phyloP scores from a whole-genome alignment of 208 protist species.

The Trypanosoma melophagium region DNA sequence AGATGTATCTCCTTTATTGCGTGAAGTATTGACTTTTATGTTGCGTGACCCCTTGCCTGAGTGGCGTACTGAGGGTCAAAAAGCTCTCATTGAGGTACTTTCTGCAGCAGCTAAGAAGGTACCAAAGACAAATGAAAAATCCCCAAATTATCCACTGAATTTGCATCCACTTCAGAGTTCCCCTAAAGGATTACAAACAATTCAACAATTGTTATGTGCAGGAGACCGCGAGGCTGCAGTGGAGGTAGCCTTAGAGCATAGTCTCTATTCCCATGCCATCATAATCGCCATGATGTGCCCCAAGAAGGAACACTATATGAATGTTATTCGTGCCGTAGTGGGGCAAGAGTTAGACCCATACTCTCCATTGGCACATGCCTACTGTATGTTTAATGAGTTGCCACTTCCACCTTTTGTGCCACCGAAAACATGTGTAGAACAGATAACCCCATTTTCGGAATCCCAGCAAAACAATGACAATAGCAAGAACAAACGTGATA shows the following conservation, averaged over 20 bases:
- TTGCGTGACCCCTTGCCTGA: slow-evolving; percentile 44
- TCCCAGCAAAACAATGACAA: slow-evolving; percentile 2
- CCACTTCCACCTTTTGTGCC: slow-evolving; percentile 53
- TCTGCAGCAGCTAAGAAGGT: slow-evolving; percentile 22
- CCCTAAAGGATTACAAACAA: slow-evolving; percentile 31
- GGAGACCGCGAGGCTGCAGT: slow-evolving; percentile 72
- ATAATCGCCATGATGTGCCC: slow-evolving; percentile 87
- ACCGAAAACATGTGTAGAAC: not conserved
- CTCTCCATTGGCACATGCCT: slow-evolving; percentile 79
- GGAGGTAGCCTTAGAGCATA: slow-evolving; percentile 46
- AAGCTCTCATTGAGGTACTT: slow-evolving; percentile 48
- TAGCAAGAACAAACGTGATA: no score
- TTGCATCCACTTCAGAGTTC: not conserved
- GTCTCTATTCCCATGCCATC: slow-evolving; percentile 71
- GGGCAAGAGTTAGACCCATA: slow-evolving; percentile 44
- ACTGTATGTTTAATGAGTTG: slow-evolving; percentile 81
- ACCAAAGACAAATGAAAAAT: not conserved
- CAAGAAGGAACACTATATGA: slow-evolving; percentile 70
- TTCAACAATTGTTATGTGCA: slow-evolving; percentile 60
- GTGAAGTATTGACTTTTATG: slow-evolving; percentile 40
- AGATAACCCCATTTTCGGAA: not conserved
- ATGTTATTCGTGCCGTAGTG: slow-evolving; percentile 58
- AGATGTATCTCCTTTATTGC: slow-evolving; percentile 25
- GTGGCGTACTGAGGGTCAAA: slow-evolving; percentile 52
- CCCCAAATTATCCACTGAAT: slow-evolving; percentile 13